Evolutionary conservation across 1,139 yeast species (phyloP).

Genomic region (Blastobotrys niveus): DNA sequence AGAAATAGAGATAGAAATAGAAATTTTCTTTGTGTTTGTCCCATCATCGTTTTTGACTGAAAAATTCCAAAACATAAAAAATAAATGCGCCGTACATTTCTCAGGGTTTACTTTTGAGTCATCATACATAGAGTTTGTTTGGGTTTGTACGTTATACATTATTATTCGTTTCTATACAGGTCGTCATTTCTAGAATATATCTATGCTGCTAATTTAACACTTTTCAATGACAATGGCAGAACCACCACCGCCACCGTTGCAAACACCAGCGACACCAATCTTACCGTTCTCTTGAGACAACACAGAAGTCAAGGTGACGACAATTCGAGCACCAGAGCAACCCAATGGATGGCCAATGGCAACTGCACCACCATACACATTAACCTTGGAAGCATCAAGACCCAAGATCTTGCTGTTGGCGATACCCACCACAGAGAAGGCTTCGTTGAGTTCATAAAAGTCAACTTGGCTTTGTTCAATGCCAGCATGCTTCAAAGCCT

Average conservation of each 20-base stretch:
- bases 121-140: no score
- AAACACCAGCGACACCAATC: conserved; percentile 89
- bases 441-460: conserved; percentile 91
- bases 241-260: conserved; percentile 99
- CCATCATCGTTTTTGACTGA: no score
- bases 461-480: conserved; percentile 57
- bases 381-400: conserved; percentile 63
- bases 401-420: conserved; percentile 76
- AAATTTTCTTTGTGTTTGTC: no score
- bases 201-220: conserved; percentile 4
- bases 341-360: conserved; percentile 98
- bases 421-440: conserved; percentile 90
- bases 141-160: no score
- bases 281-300: conserved; percentile 70
- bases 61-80: no score
- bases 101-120: no score
- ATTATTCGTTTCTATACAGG: no score
- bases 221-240: conserved; percentile 69
- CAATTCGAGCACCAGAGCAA: conserved; percentile 93
- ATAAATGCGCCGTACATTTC: no score
- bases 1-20: neutral
- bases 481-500: conserved; percentile 86
- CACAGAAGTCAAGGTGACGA: conserved; percentile 74
- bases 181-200: no score
- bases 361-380: conserved; percentile 97